Base-by-base conservation (phyloP, 176 grass and related monocot species). In the Zea luxurians region DNA sequence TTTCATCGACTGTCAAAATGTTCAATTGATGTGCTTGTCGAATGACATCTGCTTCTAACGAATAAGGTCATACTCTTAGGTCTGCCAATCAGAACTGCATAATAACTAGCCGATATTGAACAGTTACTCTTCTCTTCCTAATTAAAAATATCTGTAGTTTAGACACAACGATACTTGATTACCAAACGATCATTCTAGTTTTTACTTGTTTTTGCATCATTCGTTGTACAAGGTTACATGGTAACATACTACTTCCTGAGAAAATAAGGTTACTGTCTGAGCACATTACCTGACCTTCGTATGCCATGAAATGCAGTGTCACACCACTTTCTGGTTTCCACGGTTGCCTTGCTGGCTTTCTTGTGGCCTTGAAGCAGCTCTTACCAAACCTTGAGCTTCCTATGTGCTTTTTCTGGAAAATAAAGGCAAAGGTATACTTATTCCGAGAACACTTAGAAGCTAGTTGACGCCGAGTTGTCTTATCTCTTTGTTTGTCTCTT, bases 241-340 rank as follows among this genome's bases (percentile, higher is more conserved):
- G 2, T 27, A 52, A 44, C 7, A 20, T 4, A 11, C 0, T 53
- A 53, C 9, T 45, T 3, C 47, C 53, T 8, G 17, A 2, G 5
- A 16, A 48, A 62, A 74, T 27, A 8, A 44, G 13, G 27, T 63
- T 66, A 35, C 18, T 41, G 1, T n/a, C 49, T 13, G 8, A 65
- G 71, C 38, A 46, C 66, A 12, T 42, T 49, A 44, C 10, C 59
- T 85, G 6, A 88, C 18, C 6, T 61, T 71, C 16, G 0, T 41
- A 37, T 73, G 4, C 47, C 16, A 61, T 38, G 4, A 0, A 35
- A 6, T 87, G 76, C 86, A 99, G 96, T 54, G 79, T 90, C 21
- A 99, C 92, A 18, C 92, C 96, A 71, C 88, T 99, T 73, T 96
- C 92, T 79, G 96, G 96, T 20, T 99, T 99, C 88, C 90, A 99